Conservation (phyloP, 768 basidiomycete species). For the Crucibulum laeve region DNA sequence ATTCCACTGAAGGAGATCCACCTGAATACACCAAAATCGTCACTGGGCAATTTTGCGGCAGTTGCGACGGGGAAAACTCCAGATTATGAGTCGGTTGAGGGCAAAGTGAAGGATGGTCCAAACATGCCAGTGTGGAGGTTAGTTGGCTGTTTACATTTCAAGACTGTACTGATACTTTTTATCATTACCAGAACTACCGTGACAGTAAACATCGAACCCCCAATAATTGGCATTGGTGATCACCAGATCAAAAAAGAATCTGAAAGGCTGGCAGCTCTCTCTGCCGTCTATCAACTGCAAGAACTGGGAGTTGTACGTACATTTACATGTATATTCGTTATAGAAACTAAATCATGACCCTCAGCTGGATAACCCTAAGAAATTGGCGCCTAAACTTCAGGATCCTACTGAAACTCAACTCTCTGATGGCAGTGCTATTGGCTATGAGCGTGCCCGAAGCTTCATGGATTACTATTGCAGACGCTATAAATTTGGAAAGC, state of each 20-base stretch:
- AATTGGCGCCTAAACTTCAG: constrained; percentile 16
- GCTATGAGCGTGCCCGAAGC: constrained; percentile 69
- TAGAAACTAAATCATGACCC: background rate
- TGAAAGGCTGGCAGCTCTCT: constrained; percentile 71
- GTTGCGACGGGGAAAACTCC: constrained; percentile 21
- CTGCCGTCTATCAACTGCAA: constrained; percentile 69
- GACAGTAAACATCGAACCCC: constrained; percentile 29
- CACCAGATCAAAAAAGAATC: constrained; percentile 55
- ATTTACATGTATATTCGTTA: constrained; percentile 1
- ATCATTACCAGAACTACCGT: constrained; percentile 32
- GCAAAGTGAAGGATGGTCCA: constrained; percentile 18
- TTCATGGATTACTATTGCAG: constrained; percentile 97
- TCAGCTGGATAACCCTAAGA: constrained; percentile 35
- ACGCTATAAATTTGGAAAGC: constrained; percentile 67
- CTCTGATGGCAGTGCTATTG: constrained; percentile 60
- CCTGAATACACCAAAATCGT: constrained; percentile 30
- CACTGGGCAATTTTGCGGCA: constrained; percentile 35
- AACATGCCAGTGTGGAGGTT: constrained; percentile 41
- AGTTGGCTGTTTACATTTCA: constrained; percentile 9
- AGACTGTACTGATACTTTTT: background rate
- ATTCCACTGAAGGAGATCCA: constrained; percentile 26
- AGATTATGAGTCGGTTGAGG: constrained; percentile 27
- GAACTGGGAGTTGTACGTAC: constrained; percentile 56
- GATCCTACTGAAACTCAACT: constrained; percentile 29
- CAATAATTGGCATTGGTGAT: constrained; percentile 62